Conservation (phyloP, 1,139 yeast genomes). For the Pichia sp. region DNA sequence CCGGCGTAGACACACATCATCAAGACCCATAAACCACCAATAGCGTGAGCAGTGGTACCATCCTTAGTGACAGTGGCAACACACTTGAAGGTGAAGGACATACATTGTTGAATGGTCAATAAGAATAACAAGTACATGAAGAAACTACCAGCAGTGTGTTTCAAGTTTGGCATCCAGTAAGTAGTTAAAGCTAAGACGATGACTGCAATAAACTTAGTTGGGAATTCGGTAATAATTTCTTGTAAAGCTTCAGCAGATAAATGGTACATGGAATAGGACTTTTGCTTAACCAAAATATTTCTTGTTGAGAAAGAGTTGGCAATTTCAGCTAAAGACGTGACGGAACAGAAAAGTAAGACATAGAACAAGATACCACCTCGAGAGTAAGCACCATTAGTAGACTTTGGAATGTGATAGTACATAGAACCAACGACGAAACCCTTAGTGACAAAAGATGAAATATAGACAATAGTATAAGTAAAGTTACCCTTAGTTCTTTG, state of each 20-base stretch:
- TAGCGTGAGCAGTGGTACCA: slow-evolving; percentile 48
- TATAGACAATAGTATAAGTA: slow-evolving; percentile 42
- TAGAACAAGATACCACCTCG: slow-evolving; percentile 41
- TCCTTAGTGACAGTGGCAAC: slow-evolving; percentile 48
- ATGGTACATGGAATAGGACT: slow-evolving; percentile 41
- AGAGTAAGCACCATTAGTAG: slow-evolving; percentile 37
- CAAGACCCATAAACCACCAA: slow-evolving; percentile 49
- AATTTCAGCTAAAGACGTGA: slow-evolving; percentile 42
- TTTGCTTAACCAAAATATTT: slow-evolving; percentile 43
- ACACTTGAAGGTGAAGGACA: slow-evolving; percentile 42
- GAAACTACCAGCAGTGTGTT: slow-evolving; percentile 42
- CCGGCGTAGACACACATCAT: slow-evolving; percentile 49
- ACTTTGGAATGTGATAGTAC: slow-evolving; percentile 36
- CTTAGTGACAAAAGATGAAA: slow-evolving; percentile 47
- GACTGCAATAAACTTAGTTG: slow-evolving; percentile 36
- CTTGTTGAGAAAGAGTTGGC: slow-evolving; percentile 41
- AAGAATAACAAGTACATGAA: slow-evolving; percentile 41
- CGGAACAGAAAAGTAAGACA: slow-evolving; percentile 42
- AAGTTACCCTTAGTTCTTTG: slow-evolving; percentile 38
- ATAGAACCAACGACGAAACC: slow-evolving; percentile 39
- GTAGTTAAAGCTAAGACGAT: slow-evolving; percentile 36
- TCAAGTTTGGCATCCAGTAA: slow-evolving; percentile 43
- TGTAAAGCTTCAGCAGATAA: slow-evolving; percentile 48
- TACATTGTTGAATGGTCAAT: slow-evolving; percentile 41
- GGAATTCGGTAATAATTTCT: slow-evolving; percentile 40